Base-by-base conservation (phyloP, 768 basidiomycete species). In the Strobilomyces dryophilus region DNA sequence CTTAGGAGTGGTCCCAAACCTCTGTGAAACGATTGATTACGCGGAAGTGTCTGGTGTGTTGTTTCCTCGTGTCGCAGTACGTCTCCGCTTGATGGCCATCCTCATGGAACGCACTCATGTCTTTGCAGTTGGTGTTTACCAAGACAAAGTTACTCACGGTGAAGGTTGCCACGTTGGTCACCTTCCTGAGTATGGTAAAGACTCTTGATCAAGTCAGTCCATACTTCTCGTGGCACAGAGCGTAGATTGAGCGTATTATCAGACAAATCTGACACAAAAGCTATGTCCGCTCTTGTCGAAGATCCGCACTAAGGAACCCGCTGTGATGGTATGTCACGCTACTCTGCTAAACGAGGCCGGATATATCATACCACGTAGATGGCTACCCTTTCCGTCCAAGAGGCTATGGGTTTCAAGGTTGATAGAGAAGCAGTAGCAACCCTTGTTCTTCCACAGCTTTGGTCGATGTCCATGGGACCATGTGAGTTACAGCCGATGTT, bases 391-490 rank as follows among this genome's bases (percentile, higher is more conserved):
- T 81, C 80, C 20, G 92, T 98, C 0, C 95, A 98, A 71, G 94
- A 95, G 68, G 92, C 92, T 1, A 98, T 97, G 95, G 94, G 95
- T 9, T 79, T 84, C 60, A 97, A 95, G 66, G 85, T 98, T 2
- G 95, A 97, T 60, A 81, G 93, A 45, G 92, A 95, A 70, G 92
- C 94, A 10, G 89, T 93, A 11, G 92, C 92, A 3, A 90, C 87
- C 0, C 76, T 92, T 40, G 89, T 95, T 29, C 74, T 95, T 12
- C 92, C 92, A 9, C 92, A 95, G 75, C 72, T 95, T 26, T 99
- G 97, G 97, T 77, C 87, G 4, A 98, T 99, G 94, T 94, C 90
- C 4, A 95, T 98, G 75, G 95, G 93, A 24, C 95, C 95, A 50
- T 67, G 92, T 92, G 65, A 62, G 88, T 79, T 29, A 20, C 9